Conservation (phyloP, 345 rosid genomes). For the Nephelium lappaceum region DNA sequence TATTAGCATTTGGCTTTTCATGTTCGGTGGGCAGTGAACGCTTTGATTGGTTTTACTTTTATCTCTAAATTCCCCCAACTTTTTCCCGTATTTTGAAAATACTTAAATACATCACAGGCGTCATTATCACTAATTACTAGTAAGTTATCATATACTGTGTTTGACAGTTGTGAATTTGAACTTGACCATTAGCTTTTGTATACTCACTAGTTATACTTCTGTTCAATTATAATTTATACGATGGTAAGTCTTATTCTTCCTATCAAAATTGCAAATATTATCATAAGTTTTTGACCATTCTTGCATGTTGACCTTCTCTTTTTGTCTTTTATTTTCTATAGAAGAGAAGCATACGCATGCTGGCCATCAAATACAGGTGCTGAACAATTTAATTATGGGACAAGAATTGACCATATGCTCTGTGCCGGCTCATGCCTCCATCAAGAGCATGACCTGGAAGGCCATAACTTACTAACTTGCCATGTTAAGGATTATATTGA, state of each 20-base stretch:
- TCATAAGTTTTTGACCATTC: background rate
- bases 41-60: background rate
- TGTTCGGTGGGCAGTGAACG: background rate
- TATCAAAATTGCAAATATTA: background rate
- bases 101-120: background rate
- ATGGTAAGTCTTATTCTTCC: background rate
- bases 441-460: slow-evolving; percentile 45
- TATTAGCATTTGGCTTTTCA: background rate
- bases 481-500: slow-evolving; percentile 81
- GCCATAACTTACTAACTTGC: slow-evolving; percentile 61
- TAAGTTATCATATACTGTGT: background rate
- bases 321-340: slow-evolving; percentile 31
- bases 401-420: slow-evolving; percentile 91
- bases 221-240: too few relatives aligned
- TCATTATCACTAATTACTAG: background rate
- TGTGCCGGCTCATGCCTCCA: slow-evolving; percentile 83
- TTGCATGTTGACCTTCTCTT: slow-evolving; percentile 11
- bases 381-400: slow-evolving; percentile 87
- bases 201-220: too few relatives aligned
- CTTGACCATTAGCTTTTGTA: too few relatives aligned
- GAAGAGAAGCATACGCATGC: slow-evolving; percentile 90
- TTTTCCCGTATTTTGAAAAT: background rate
- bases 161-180: background rate
- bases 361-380: slow-evolving; percentile 94
- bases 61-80: background rate